Percentiles rank a stretch among this genome's conserved stretches.
Evolutionary conservation across 805 yeast genomes (phyloP).

Genomic region (Starmera pachycereana): DNA sequence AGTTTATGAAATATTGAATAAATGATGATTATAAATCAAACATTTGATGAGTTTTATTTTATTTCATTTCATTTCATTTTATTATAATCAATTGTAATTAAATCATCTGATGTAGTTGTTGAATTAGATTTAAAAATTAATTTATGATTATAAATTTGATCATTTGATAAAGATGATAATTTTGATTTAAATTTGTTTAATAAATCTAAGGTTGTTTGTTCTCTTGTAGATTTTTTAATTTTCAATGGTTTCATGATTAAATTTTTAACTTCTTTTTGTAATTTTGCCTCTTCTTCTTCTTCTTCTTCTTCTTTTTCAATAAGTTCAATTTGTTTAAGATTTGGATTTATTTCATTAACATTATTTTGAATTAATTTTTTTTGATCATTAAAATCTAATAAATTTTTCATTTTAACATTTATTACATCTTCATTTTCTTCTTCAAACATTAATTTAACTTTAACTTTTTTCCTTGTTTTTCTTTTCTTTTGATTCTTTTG

Average conservation of each 20-base stretch:
- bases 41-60: too few species aligned
- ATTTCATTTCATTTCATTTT: too few species aligned
- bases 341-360: too few species aligned
- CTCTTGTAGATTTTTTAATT: constrained; percentile 14
- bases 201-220: constrained; percentile 17
- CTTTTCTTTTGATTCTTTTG: constrained; percentile 15
- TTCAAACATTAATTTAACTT: constrained; percentile 28
- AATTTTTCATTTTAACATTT: constrained; percentile 34
- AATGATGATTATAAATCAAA: too few species aligned
- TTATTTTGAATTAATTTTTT: too few species aligned
- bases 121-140: too few species aligned
- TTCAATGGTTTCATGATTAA: too few species aligned
- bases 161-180: background rate
- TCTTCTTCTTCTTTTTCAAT: constrained; percentile 2
- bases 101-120: too few species aligned
- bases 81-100: too few species aligned
- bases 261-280: background rate
- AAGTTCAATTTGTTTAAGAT: too few species aligned
- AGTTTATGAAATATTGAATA: background rate
- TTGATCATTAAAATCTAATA: constrained; percentile 28
- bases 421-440: constrained; percentile 19
- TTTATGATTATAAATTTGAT: too few species aligned
- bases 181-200: constrained; percentile 18
- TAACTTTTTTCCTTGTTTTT: constrained; percentile 22
- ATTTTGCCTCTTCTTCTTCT: background rate